Conservation (phyloP, 164 flowering plant genomes). For the Chloranthus sessilifolius region DNA sequence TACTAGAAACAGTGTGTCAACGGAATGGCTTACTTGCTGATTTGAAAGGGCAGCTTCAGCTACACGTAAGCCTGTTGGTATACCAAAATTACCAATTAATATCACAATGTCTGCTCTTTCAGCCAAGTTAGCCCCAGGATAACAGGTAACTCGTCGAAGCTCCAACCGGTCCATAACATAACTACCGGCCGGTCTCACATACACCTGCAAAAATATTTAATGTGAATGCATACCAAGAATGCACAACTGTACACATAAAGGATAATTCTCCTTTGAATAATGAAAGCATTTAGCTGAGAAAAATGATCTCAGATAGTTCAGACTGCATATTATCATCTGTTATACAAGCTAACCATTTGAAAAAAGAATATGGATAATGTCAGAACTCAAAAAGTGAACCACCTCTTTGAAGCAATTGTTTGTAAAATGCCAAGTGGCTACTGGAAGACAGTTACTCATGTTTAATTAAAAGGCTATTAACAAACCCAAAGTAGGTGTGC, state of each 20-base stretch:
- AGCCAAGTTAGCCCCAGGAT: conserved; percentile 35
- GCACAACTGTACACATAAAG: neutral
- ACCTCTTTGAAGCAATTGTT: too few relatives aligned
- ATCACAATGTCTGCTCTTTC: conserved; percentile 49
- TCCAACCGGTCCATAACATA: conserved; percentile 90
- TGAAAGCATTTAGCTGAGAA: too few relatives aligned
- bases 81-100: conserved; percentile 56
- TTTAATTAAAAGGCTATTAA: too few relatives aligned
- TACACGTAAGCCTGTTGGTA: conserved; percentile 73
- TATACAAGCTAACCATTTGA: too few relatives aligned
- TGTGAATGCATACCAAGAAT: neutral
- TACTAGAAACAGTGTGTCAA: neutral
- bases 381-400: too few relatives aligned
- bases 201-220: conserved; percentile 40
- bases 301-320: too few relatives aligned
- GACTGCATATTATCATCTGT: too few relatives aligned
- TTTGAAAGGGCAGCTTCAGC: conserved; percentile 81
- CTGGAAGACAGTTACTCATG: too few relatives aligned
- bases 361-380: too few relatives aligned
- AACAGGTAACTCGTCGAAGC: conserved; percentile 58
- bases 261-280: too few relatives aligned
- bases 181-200: conserved; percentile 94
- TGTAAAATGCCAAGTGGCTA: too few relatives aligned
- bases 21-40: conserved; percentile 41
- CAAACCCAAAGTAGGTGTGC: too few relatives aligned